A percentile compares a stretch with the other conserved stretches of the same genome.
These are phyloP conservation scores for Fermentozyma sake DNA, from an alignment of 1,139 yeast genomes.

Conservation along the genomic window DNA sequence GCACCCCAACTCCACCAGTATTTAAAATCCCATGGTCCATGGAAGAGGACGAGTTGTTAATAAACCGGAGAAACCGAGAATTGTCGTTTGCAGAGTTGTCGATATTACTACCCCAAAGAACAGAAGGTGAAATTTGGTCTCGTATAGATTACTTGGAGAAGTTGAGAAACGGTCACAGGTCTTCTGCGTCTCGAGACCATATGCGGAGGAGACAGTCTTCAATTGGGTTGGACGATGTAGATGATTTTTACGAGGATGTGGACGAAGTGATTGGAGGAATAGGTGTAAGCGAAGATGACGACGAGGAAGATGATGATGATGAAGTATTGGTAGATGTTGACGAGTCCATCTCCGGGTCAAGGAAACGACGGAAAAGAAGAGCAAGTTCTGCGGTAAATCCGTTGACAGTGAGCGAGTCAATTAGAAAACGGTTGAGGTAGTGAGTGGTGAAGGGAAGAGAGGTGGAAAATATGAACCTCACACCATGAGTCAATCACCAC, in stretches of 20 bases:
- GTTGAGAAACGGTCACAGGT: conserved; percentile 38
- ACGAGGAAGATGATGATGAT: conserved; percentile 15
- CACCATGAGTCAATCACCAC: no score
- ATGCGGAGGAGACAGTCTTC: conserved; percentile 38
- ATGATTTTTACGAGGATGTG: conserved; percentile 39
- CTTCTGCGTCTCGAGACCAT: conserved; percentile 24
- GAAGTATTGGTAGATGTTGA: conserved; percentile 38
- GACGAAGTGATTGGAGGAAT: conserved; percentile 37
- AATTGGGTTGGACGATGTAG: conserved; percentile 44
- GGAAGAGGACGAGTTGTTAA: conserved; percentile 72
- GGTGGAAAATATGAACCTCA: no score
- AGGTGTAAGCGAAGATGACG: conserved; percentile 32
- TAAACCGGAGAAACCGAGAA: conserved; percentile 53
- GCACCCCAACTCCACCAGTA: conserved; percentile 19
- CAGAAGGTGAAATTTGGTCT: conserved; percentile 69
- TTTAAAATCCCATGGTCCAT: conserved; percentile 47
- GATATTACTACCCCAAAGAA: conserved; percentile 64
- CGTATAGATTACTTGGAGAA: conserved; percentile 56
- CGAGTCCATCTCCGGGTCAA: conserved; percentile 20
- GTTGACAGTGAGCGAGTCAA: conserved; percentile 23
- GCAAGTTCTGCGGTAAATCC: conserved; percentile 46
- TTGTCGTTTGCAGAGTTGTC: conserved; percentile 71
- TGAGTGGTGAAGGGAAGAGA: neutral
- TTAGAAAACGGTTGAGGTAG: conserved; percentile 5
- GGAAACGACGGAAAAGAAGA: conserved; percentile 35